These are phyloP conservation scores for Fusarium xyrophilum DNA, from an alignment of 2,329 filamentous ascomycete genomes.

Conservation along the genomic window DNA sequence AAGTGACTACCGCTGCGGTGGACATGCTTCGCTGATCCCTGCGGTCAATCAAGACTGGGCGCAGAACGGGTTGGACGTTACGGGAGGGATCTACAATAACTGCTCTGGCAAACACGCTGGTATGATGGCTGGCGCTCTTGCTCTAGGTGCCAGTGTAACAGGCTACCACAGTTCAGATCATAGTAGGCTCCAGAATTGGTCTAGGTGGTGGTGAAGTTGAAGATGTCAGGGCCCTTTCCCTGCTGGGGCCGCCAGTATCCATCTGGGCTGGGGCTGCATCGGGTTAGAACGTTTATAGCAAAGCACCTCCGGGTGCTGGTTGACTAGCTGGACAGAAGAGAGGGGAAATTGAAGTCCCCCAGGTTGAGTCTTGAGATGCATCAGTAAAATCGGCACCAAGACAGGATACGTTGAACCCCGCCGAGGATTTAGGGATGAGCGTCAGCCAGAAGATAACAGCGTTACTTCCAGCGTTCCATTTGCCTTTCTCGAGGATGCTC, in stretches of 20 bases:
- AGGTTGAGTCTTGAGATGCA: background rate
- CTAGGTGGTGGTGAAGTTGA: constrained; percentile 2
- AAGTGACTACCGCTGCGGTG: background rate
- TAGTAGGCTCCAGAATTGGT: background rate
- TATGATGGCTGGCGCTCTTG: background rate
- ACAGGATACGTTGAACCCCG: background rate
- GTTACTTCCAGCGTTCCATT: constrained; percentile 2
- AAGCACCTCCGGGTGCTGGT: no score
- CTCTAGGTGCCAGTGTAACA: background rate
- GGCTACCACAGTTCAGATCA: background rate
- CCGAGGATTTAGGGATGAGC: background rate
- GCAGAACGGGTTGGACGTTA: rapidly evolving
- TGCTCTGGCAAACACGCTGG: background rate
- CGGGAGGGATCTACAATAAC: rapidly evolving
- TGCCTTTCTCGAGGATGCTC: background rate
- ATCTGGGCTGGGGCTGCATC: background rate
- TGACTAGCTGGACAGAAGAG: background rate
- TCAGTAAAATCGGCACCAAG: background rate
- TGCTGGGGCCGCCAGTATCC: background rate
- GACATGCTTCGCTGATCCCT: background rate
- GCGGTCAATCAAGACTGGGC: background rate
- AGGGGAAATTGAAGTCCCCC: background rate
- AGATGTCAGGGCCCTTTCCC: background rate
- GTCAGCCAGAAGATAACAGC: constrained; percentile 8
- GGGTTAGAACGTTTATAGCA: no score